Evolutionary conservation across 2,329 filamentous ascomycete species (phyloP).

Genomic region (Aspergillus awamori): DNA sequence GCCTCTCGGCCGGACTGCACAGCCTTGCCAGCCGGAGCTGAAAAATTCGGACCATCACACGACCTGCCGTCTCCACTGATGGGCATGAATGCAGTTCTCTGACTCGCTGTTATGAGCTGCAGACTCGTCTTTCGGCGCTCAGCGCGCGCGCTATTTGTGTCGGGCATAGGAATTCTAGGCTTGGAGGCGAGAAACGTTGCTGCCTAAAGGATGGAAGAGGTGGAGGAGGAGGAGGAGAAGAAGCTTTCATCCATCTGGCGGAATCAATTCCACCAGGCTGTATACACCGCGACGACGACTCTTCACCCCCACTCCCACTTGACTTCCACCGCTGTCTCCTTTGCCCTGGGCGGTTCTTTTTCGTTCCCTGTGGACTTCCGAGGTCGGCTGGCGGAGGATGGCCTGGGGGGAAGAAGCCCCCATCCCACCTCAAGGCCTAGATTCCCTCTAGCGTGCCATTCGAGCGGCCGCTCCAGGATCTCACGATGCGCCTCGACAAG

Average conservation of each 20-base stretch:
- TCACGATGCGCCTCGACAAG: slow-evolving; percentile 6
- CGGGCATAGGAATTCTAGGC: slow-evolving; percentile 1
- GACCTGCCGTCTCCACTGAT: slow-evolving; percentile 14
- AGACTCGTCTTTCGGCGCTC: slow-evolving; percentile 11
- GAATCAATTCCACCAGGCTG: slow-evolving; percentile 8
- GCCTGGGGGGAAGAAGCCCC: too few species aligned
- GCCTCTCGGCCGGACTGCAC: slow-evolving; percentile 7
- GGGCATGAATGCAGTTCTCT: slow-evolving; percentile 11
- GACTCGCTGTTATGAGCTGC: slow-evolving; percentile 11
- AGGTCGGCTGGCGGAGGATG: slow-evolving; percentile 20
- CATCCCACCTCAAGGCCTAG: too few species aligned
- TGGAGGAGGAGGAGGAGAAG: slow-evolving; percentile 13
- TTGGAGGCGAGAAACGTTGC: slow-evolving; percentile 10
- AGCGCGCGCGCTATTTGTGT: slow-evolving; percentile 5
- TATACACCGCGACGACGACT: not conserved
- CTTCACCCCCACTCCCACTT: not conserved
- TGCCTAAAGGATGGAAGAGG: slow-evolving; percentile 7
- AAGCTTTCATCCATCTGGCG: slow-evolving; percentile 9
- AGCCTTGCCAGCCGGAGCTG: slow-evolving; percentile 4
- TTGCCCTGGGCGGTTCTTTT: slow-evolving; percentile 9
- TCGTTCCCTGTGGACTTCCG: not conserved
- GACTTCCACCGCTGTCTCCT: slow-evolving; percentile 6
- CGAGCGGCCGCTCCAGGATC: slow-evolving; percentile 1
- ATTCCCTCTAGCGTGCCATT: slow-evolving; percentile 6
- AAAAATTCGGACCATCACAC: slow-evolving; percentile 14